Percentiles rank a stretch among this genome's conserved stretches.
These are phyloP conservation scores for Chlamydomonas sphaeroides DNA, from an alignment of 139 green algal genomes.

Conservation along the genomic window DNA sequence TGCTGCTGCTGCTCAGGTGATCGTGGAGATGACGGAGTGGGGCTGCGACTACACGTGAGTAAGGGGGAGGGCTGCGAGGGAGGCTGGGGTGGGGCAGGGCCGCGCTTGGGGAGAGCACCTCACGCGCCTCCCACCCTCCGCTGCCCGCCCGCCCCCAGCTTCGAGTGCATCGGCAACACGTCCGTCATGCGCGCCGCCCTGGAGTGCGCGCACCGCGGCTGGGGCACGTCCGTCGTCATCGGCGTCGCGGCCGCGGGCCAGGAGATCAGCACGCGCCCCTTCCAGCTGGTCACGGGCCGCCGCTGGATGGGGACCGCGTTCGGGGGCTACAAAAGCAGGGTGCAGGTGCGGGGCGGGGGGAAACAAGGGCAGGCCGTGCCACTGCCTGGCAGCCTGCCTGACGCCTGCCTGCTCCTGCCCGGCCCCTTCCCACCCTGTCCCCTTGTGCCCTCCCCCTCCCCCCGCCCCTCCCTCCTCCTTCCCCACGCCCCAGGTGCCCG, in stretches of 20 bases:
- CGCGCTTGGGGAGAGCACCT: not conserved
- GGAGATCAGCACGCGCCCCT: conserved; percentile 94
- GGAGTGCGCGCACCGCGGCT: conserved; percentile 92
- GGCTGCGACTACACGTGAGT: conserved; percentile 91
- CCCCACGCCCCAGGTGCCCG: conserved; percentile 75
- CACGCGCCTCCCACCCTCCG: not conserved
- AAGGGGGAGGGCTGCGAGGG: not conserved
- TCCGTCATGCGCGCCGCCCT: conserved; percentile 95
- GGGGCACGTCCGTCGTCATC: conserved; percentile 86
- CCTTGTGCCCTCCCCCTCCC: no score
- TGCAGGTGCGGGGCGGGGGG: conserved; percentile 53
- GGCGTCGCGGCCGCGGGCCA: conserved; percentile 88
- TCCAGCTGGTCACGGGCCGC: conserved; percentile 95
- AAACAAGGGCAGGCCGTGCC: no score
- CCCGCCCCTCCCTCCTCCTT: no score
- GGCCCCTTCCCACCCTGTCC: no score
- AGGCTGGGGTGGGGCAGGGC: not conserved
- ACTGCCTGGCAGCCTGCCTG: no score
- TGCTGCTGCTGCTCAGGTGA: conserved; percentile 55
- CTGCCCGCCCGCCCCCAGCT: conserved; percentile 47
- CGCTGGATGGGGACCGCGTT: conserved; percentile 96
- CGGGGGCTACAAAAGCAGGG: conserved; percentile 90
- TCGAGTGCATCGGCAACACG: conserved; percentile 49
- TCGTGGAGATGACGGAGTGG: conserved; percentile 91
- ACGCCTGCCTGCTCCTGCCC: no score